Conservation (phyloP, 768 basidiomycete genomes). For the Termitomyces titanicus region DNA sequence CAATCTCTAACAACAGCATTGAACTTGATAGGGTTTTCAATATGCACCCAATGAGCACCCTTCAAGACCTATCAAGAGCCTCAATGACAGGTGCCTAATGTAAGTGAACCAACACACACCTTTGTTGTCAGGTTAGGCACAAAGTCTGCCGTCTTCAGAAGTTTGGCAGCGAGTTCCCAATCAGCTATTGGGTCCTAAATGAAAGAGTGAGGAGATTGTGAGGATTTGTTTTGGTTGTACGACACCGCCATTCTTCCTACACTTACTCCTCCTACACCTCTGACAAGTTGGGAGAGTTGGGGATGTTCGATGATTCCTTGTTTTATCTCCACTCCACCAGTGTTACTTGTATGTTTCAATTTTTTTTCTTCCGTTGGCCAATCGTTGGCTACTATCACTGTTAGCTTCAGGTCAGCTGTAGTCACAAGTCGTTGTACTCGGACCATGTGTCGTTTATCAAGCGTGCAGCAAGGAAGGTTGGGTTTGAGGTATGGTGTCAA, state of each 20-base stretch:
- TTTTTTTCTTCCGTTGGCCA: too few species aligned
- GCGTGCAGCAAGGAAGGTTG: slow-evolving; percentile 83
- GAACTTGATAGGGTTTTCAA: slow-evolving; percentile 9
- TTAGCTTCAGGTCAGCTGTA: too few species aligned
- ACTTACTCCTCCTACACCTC: too few species aligned
- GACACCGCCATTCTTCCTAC: too few species aligned
- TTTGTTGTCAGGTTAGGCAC: slow-evolving; percentile 36
- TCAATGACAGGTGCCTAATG: not conserved
- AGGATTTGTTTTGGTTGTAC: too few species aligned
- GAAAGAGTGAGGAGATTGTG: not conserved
- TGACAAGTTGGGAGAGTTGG: too few species aligned
- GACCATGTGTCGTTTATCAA: slow-evolving; percentile 94
- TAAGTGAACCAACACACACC: slow-evolving; percentile 18
- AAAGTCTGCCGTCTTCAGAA: slow-evolving; percentile 34
- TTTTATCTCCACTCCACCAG: too few species aligned
- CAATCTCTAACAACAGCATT: slow-evolving; percentile 10
- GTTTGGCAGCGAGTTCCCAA: slow-evolving; percentile 29
- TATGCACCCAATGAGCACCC: slow-evolving; percentile 14
- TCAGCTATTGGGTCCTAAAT: slow-evolving; percentile 46
- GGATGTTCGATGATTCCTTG: too few species aligned
- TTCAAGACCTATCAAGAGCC: not conserved
- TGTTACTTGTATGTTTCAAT: too few species aligned
- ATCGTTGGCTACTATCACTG: too few species aligned
- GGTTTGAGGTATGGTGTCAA: slow-evolving; percentile 75
- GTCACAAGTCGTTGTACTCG: slow-evolving; percentile 92